phyloP scores from a whole-genome alignment of 768 basidiomycete genomes.

The Hericium rajendrae region DNA sequence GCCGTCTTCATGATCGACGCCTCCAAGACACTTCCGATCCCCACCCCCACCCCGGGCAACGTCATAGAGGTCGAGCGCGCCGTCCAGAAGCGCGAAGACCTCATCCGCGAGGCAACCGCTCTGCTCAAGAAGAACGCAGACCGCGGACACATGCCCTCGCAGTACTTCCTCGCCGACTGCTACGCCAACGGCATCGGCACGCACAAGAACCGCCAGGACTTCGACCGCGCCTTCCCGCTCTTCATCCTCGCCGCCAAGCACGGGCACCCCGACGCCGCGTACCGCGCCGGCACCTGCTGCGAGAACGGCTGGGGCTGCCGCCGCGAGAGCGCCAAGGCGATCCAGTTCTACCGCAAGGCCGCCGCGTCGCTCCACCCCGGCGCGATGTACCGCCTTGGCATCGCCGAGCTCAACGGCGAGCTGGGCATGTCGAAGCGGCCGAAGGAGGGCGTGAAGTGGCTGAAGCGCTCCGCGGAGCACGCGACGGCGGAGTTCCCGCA shows the following conservation, averaged over 20 bases:
- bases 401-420: slow-evolving; percentile 94
- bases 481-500: slow-evolving; percentile 95
- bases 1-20: slow-evolving; percentile 99
- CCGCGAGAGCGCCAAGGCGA: slow-evolving; percentile 82
- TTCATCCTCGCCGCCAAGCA: slow-evolving; percentile 97
- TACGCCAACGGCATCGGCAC: slow-evolving; percentile 98
- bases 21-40: slow-evolving; percentile 80
- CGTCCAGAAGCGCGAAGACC: slow-evolving; percentile 73
- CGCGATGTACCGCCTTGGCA: slow-evolving; percentile 93
- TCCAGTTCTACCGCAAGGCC: slow-evolving; percentile 91
- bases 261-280: slow-evolving; percentile 90
- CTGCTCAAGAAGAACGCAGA: slow-evolving; percentile 89
- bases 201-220: slow-evolving; percentile 83
- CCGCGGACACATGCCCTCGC: slow-evolving; percentile 86
- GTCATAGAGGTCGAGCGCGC: slow-evolving; percentile 76
- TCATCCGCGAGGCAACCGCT: slow-evolving; percentile 78
- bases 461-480: slow-evolving; percentile 92
- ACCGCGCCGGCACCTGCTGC: slow-evolving; percentile 93
- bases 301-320: slow-evolving; percentile 99
- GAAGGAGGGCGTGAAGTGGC: slow-evolving; percentile 97
- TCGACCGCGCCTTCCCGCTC: slow-evolving; percentile 92
- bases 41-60: slow-evolving; percentile 58
- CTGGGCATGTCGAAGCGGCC: slow-evolving; percentile 78
- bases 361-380: slow-evolving; percentile 87
- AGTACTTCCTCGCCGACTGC: slow-evolving; percentile 97